These are phyloP conservation scores for Aspergillus mulundensis DNA, from an alignment of 495 filamentous ascomycete genomes.

Conservation along the genomic window DNA sequence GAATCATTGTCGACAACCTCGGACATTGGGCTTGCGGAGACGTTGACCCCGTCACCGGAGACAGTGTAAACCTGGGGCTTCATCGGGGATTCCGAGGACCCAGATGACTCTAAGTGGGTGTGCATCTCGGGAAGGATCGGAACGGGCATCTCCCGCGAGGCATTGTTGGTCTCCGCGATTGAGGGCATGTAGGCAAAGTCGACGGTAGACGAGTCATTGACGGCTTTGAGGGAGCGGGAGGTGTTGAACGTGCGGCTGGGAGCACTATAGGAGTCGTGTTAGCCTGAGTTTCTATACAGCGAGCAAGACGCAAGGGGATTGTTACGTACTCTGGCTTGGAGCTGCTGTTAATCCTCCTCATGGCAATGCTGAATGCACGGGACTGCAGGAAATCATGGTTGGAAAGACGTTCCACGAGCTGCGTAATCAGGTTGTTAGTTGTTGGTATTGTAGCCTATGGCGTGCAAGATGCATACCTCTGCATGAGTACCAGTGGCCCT, in stretches of 20 bases:
- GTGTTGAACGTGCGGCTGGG: slow-evolving; percentile 57
- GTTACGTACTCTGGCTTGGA: slow-evolving; percentile 37
- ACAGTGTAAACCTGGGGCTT: slow-evolving; percentile 56
- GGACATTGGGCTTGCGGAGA: slow-evolving; percentile 51
- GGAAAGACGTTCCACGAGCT: slow-evolving; percentile 51
- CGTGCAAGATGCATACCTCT: slow-evolving; percentile 27
- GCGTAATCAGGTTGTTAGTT: slow-evolving; percentile 1
- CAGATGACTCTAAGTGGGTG: slow-evolving; percentile 23
- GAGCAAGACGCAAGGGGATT: not conserved
- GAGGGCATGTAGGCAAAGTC: slow-evolving; percentile 62
- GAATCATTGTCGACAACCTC: slow-evolving; percentile 58
- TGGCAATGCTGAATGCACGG: slow-evolving; percentile 53
- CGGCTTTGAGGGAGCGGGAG: slow-evolving; percentile 49
- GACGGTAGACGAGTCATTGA: slow-evolving; percentile 57
- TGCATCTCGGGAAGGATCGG: slow-evolving; percentile 52
- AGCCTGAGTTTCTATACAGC: slow-evolving; percentile 9
- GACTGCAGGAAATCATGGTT: slow-evolving; percentile 51
- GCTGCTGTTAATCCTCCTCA: slow-evolving; percentile 43
- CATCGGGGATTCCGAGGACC: slow-evolving; percentile 36
- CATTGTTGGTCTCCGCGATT: slow-evolving; percentile 40
- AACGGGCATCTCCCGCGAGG: slow-evolving; percentile 36
- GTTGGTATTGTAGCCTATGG: not conserved
- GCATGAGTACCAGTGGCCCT: slow-evolving; percentile 30
- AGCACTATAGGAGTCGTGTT: slow-evolving; percentile 18
- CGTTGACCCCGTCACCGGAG: slow-evolving; percentile 47